Evolutionary conservation across 2,329 filamentous ascomycete species (phyloP), one percentile per base, ranked within the genome.

Genomic region (Fusarium sp.): DNA sequence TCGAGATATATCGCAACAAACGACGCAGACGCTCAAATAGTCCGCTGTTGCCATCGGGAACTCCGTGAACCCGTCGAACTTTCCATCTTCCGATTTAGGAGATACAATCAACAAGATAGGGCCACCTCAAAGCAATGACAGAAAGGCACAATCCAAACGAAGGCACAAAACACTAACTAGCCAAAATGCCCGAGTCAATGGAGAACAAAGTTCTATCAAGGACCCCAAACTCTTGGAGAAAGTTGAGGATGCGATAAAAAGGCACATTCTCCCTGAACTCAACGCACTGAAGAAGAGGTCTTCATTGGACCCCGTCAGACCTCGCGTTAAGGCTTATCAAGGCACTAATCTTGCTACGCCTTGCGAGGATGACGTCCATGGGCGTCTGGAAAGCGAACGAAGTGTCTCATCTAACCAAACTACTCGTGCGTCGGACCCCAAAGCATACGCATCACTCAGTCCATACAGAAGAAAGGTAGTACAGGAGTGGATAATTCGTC

Each of bases 51-150:
- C 2, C n/a, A 6, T 1, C 2, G 5, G 20, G 8, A 11, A 15
- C 18, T 10, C 3, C 3, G 10, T 0, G 2, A 18, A 11, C 6
- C 3, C 21, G 11, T 42, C 39, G 15, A 3, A 2, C 0, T 8
- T 26, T 20, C 2, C 3, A 16, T 15, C 6, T 5, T 16, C 0
- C 11, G 12, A 28, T 11, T 16, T n/a, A 8, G 8, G 4, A 44
- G 13, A 7, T 15, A 15, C 1, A 28, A 11, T 12, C 0, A 2
- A 46, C 5, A 10, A 5, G 13, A 9, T 3, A 18, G 6, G 29
- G 13, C 3, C 13, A 18, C 8, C 6, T 26, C 18, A 6, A 16
- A 37, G 4, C 5, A 15, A 3, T 6, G 9, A 6, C 9, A 26
- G 6, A 20, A 1, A 8, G 6, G 1, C 18, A 20, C 6, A 6